phyloP scores from a whole-genome alignment of 1,284 basidiomycete genomes.

The Neonothopanus nambi region DNA sequence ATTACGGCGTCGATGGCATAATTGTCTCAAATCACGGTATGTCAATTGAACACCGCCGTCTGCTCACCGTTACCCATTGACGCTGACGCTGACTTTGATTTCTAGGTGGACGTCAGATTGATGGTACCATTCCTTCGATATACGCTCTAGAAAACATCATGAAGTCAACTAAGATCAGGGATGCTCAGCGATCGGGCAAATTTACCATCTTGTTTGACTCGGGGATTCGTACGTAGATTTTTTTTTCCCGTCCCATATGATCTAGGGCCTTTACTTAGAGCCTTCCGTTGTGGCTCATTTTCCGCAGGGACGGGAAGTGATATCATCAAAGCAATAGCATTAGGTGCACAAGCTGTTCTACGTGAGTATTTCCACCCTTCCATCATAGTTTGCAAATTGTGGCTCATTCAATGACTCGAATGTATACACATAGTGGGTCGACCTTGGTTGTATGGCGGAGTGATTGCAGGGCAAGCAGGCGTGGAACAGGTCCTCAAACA shows the following conservation, averaged over 20 bases:
- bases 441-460: slow-evolving; percentile 63
- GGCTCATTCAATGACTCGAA: background rate
- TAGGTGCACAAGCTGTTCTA: slow-evolving; percentile 66
- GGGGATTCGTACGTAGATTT: slow-evolving; percentile 51
- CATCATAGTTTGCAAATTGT: background rate
- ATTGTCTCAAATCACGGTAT: slow-evolving; percentile 81
- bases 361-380: slow-evolving; percentile 44
- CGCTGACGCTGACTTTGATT: no score
- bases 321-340: slow-evolving; percentile 73
- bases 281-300: no score
- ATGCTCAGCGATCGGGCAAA: slow-evolving; percentile 56
- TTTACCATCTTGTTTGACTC: slow-evolving; percentile 80
- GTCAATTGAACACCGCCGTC: slow-evolving; percentile 12
- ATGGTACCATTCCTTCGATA: slow-evolving; percentile 74
- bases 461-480: slow-evolving; percentile 63
- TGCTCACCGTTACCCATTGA: no score
- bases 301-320: slow-evolving; percentile 59
- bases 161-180: slow-evolving; percentile 54
- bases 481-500: slow-evolving; percentile 65
- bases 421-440: slow-evolving; percentile 45
- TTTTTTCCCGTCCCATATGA: no score
- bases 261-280: no score
- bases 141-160: slow-evolving; percentile 67
- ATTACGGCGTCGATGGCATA: slow-evolving; percentile 71
- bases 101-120: slow-evolving; percentile 82